Percentiles rank a stretch among this genome's conserved stretches.
Conservation (phyloP, 768 basidiomycete genomes). For the Wakefieldia striispora region DNA sequence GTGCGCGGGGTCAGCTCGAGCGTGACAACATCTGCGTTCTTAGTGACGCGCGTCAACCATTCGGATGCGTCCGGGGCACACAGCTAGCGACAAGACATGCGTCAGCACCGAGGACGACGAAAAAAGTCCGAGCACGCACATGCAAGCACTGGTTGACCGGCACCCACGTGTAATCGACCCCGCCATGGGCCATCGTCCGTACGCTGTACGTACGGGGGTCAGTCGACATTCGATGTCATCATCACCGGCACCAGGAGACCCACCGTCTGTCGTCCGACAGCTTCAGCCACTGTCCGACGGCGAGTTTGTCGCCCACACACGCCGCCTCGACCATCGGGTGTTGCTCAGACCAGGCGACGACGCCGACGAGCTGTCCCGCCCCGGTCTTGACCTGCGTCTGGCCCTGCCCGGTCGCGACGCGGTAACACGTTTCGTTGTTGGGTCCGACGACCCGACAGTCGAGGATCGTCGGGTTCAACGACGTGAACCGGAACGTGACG, state of each 20-base stretch:
- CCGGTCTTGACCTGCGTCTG: conserved; percentile 54
- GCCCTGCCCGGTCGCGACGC: conserved; percentile 49
- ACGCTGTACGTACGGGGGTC: not conserved
- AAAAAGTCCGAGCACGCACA: conserved; percentile 34
- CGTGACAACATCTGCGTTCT: conserved; percentile 40
- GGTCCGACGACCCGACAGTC: conserved; percentile 56
- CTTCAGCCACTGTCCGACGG: conserved; percentile 51
- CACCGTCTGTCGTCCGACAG: conserved; percentile 48
- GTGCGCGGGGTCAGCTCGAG: conserved; percentile 59
- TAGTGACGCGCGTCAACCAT: conserved; percentile 52
- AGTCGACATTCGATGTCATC: no score
- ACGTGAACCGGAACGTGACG: conserved; percentile 48
- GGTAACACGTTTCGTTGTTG: conserved; percentile 46
- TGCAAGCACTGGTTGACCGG: conserved; percentile 53
- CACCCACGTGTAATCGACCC: conserved; percentile 52
- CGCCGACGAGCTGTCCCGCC: conserved; percentile 45
- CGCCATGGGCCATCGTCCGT: conserved; percentile 51
- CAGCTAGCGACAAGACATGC: conserved; percentile 35
- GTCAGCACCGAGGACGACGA: not conserved
- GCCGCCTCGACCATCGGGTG: conserved; percentile 53
- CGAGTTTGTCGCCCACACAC: conserved; percentile 47
- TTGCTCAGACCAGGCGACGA: conserved; percentile 52
- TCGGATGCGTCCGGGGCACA: conserved; percentile 39
- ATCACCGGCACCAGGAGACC: not conserved
- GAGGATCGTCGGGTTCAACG: conserved; percentile 49